Evolutionary conservation across 2,329 filamentous ascomycete genomes (phyloP).

Genomic region (Remersonia thermophila): DNA sequence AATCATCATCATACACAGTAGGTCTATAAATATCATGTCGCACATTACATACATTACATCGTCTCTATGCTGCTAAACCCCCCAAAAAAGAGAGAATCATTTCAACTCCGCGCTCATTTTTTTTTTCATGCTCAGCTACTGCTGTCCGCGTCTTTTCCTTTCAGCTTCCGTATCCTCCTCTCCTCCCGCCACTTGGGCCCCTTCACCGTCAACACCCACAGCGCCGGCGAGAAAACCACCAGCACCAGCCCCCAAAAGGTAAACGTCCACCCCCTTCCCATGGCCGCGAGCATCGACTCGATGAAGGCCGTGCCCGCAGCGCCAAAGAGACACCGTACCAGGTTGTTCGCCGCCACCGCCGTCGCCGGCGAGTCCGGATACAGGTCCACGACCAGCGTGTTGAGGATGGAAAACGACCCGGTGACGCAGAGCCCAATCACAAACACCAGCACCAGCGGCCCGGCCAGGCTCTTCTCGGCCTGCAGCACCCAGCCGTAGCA

Average conservation of each 20-base stretch:
- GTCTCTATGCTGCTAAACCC: no score
- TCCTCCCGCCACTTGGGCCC: slow-evolving; percentile 37
- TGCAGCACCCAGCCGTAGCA: slow-evolving; percentile 48
- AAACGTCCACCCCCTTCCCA: slow-evolving; percentile 52
- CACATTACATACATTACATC: no score
- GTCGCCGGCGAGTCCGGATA: slow-evolving; percentile 49
- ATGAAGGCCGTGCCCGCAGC: slow-evolving; percentile 48
- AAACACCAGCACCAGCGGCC: slow-evolving; percentile 43
- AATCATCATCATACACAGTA: no score
- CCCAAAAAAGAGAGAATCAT: no score
- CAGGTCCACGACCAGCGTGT: slow-evolving; percentile 50
- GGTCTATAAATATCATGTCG: no score
- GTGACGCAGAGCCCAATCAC: slow-evolving; percentile 46
- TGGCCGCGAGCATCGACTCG: slow-evolving; percentile 40
- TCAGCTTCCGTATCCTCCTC: slow-evolving; percentile 22
- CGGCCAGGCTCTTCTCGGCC: slow-evolving; percentile 37
- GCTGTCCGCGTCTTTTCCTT: no score
- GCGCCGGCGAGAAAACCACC: slow-evolving; percentile 33
- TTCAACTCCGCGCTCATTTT: slow-evolving; percentile 1
- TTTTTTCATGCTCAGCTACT: not conserved
- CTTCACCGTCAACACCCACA: slow-evolving; percentile 37
- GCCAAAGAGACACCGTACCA: slow-evolving; percentile 49
- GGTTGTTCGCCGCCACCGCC: slow-evolving; percentile 51
- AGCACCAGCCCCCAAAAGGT: slow-evolving; percentile 44
- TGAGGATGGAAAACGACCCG: slow-evolving; percentile 51